Conservation (phyloP, 108 stramenopile species). For the Nannochloropsis salina region DNA sequence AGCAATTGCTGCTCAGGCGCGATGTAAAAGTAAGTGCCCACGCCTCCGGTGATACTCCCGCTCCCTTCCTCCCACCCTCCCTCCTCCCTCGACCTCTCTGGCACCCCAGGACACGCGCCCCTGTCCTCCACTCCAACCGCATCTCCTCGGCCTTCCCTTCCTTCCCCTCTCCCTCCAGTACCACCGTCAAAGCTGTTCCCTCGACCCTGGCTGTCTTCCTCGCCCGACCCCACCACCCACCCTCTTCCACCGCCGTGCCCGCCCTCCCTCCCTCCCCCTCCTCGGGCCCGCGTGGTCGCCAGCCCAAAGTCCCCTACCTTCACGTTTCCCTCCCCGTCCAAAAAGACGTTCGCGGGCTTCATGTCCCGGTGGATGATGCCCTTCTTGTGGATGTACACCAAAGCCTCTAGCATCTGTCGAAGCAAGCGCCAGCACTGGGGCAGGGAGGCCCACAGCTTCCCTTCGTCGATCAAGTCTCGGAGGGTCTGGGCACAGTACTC, state of each 20-base stretch:
- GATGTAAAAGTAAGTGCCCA: not conserved
- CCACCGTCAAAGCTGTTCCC: not conserved
- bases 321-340: conserved; percentile 47
- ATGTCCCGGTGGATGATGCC: conserved; percentile 51
- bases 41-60: conserved; percentile 31
- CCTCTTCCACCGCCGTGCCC: not conserved
- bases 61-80: conserved; percentile 30
- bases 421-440: conserved; percentile 46
- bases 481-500: conserved; percentile 51
- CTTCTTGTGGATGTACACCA: conserved; percentile 50
- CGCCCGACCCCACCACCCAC: not conserved
- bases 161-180: not conserved
- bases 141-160: not conserved
- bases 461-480: conserved; percentile 44
- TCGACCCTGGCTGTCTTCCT: not conserved
- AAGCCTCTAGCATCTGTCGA: conserved; percentile 50
- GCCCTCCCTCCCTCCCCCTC: not conserved
- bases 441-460: conserved; percentile 42
- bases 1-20: conserved; percentile 12
- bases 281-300: conserved; percentile 34
- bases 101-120: not conserved
- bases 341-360: conserved; percentile 52
- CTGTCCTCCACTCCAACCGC: not conserved
- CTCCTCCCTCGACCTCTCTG: conserved; percentile 25
- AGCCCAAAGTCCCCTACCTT: conserved; percentile 54